Conservation (phyloP, 306 rosid genomes). For the Cucurbita maxima region DNA sequence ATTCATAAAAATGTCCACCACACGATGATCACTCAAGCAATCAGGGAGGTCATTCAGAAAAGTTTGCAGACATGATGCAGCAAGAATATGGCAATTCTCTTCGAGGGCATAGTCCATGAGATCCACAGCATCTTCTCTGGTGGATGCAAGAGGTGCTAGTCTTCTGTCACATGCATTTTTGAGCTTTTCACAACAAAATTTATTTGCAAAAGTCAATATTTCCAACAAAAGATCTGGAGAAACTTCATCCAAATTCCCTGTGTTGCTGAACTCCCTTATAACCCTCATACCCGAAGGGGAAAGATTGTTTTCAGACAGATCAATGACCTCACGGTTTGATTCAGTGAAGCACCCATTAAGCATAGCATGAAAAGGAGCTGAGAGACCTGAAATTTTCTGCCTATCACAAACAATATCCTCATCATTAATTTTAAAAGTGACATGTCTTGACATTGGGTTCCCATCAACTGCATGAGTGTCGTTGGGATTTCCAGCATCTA, state of each 20-base stretch:
- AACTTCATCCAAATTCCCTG: constrained; percentile 39
- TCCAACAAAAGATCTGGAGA: constrained; percentile 63
- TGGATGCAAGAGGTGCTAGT: constrained; percentile 53
- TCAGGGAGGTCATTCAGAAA: constrained; percentile 59
- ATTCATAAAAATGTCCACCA: constrained; percentile 46
- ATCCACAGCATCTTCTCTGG: constrained; percentile 68
- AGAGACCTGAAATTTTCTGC: constrained; percentile 64
- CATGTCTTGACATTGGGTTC: constrained; percentile 26
- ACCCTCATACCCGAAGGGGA: constrained; percentile 64
- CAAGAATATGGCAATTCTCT: constrained; percentile 54
- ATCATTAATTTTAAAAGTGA: constrained; percentile 48
- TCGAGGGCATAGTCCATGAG: constrained; percentile 71
- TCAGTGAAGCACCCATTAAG: constrained; percentile 78
- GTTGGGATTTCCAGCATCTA: constrained; percentile 13
- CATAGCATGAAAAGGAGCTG: constrained; percentile 77
- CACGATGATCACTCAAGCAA: constrained; percentile 47
- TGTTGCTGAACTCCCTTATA: constrained; percentile 48
- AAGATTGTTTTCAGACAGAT: constrained; percentile 62
- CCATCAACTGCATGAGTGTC: constrained; percentile 32
- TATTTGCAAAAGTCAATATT: constrained; percentile 61
- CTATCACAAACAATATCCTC: constrained; percentile 74
- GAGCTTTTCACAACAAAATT: constrained; percentile 66
- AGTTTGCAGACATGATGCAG: constrained; percentile 68
- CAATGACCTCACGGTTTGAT: constrained; percentile 55
- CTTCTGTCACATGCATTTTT: constrained; percentile 68